phyloP scores from a whole-genome alignment of 371 early-diverging fungal genomes.

The Mortierella sp. region DNA sequence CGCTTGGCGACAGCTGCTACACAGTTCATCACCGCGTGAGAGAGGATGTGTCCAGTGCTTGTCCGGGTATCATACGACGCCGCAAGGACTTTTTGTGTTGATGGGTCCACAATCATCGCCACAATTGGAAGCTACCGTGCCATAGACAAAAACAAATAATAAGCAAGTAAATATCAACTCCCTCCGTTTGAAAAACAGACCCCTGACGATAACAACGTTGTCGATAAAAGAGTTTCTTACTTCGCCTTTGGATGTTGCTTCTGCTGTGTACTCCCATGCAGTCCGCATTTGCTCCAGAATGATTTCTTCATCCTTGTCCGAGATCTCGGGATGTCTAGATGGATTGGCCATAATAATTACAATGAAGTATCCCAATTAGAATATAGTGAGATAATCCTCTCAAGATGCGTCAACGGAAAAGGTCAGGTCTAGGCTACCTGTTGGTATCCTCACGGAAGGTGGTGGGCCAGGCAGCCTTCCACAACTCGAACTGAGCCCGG shows the following conservation, averaged over 20 bases:
- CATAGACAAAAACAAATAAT: not conserved
- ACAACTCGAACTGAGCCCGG: constrained; percentile 68
- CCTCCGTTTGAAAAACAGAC: too few species aligned
- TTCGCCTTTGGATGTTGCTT: constrained; percentile 37
- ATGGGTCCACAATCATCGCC: constrained; percentile 67
- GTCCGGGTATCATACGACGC: constrained; percentile 63
- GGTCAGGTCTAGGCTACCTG: constrained; percentile 26
- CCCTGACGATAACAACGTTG: too few species aligned
- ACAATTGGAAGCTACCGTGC: constrained; percentile 42
- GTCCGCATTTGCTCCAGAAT: constrained; percentile 60
- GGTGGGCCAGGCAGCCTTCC: constrained; percentile 73
- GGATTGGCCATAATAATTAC: too few species aligned
- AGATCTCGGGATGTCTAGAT: constrained; percentile 66
- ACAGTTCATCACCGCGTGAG: constrained; percentile 76
- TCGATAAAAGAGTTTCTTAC: too few species aligned
- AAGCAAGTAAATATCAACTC: not conserved
- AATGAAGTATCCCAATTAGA: too few species aligned
- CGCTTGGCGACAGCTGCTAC: constrained; percentile 62
- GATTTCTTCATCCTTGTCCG: constrained; percentile 53
- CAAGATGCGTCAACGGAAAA: too few species aligned
- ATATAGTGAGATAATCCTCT: too few species aligned
- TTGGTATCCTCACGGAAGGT: constrained; percentile 71
- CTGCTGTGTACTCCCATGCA: constrained; percentile 43
- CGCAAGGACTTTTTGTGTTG: constrained; percentile 58
- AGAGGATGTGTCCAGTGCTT: constrained; percentile 63